Evolutionary conservation across 352 stramenopile genomes (phyloP).

Genomic region (Pythium grandisporangium): DNA sequence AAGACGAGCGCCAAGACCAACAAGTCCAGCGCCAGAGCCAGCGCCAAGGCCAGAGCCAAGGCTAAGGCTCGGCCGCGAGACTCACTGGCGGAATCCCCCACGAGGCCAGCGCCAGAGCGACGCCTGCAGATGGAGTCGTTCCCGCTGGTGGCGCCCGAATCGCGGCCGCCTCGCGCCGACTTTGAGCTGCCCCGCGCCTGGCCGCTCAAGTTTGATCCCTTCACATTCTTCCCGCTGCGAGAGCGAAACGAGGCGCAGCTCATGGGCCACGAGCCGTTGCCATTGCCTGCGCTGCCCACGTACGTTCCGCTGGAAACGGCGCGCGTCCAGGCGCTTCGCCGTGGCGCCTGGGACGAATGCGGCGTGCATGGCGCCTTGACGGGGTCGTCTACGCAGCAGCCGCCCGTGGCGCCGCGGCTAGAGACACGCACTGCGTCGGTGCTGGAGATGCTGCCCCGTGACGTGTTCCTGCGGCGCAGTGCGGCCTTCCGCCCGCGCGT

Average conservation of each 20-base stretch:
- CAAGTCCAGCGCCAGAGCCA: constrained; percentile 57
- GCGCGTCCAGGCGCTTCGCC: constrained; percentile 24
- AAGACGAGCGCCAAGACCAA: too few relatives aligned
- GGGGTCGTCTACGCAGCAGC: constrained; percentile 3
- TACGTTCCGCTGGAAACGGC: constrained; percentile 43
- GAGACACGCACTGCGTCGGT: constrained; percentile 13
- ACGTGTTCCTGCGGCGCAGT: constrained; percentile 40
- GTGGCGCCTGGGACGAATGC: constrained; percentile 41
- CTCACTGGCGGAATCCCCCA: neutral
- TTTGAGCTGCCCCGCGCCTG: constrained; percentile 34
- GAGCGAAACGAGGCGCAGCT: constrained; percentile 59
- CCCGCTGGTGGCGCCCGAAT: constrained; percentile 49
- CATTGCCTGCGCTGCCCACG: constrained; percentile 44
- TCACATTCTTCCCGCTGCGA: constrained; percentile 52
- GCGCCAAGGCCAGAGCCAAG: constrained; percentile 2
- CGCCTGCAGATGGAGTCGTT: constrained; percentile 38
- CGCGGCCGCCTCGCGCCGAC: constrained; percentile 20
- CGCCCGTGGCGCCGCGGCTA: neutral
- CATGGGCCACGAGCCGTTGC: constrained; percentile 43
- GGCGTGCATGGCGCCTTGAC: neutral
- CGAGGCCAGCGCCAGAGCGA: constrained; percentile 1
- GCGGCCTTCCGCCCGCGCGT: constrained; percentile 43
- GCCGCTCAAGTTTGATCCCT: constrained; percentile 36
- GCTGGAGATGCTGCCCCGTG: constrained; percentile 28
- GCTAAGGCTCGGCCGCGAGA: neutral